Evolutionary conservation across 768 basidiomycete species (phyloP).

Genomic region (Calocera viscosa): DNA sequence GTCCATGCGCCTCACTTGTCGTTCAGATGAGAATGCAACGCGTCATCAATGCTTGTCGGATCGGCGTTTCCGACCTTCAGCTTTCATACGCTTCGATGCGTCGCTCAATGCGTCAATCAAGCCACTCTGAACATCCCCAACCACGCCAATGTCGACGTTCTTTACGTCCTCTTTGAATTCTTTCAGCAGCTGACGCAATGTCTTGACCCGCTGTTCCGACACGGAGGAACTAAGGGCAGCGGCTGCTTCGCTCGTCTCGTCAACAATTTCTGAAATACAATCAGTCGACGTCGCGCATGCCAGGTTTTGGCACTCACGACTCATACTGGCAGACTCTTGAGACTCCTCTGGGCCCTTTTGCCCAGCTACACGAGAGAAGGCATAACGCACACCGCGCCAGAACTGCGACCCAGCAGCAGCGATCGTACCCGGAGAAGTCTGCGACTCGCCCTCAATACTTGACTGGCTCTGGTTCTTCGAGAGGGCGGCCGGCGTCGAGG

Average conservation of each 20-base stretch:
- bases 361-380: background rate
- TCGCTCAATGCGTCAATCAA: background rate
- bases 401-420: background rate
- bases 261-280: background rate
- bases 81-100: background rate
- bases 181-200: background rate
- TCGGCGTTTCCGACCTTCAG: background rate
- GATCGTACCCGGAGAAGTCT: background rate
- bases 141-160: background rate
- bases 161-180: constrained; percentile 1
- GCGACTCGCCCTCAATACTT: background rate
- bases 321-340: background rate
- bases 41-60: background rate
- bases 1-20: too few species aligned
- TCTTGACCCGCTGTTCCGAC: background rate
- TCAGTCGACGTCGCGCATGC: background rate
- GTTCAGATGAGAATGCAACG: too few species aligned
- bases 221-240: background rate
- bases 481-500: background rate
- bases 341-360: background rate
- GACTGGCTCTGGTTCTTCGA: background rate
- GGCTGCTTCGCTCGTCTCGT: background rate
- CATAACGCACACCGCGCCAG: background rate
- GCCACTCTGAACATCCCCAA: background rate
- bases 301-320: background rate